These are phyloP conservation scores for Ramalina peruviana DNA, from an alignment of 495 filamentous ascomycete species.

Conservation along the genomic window DNA sequence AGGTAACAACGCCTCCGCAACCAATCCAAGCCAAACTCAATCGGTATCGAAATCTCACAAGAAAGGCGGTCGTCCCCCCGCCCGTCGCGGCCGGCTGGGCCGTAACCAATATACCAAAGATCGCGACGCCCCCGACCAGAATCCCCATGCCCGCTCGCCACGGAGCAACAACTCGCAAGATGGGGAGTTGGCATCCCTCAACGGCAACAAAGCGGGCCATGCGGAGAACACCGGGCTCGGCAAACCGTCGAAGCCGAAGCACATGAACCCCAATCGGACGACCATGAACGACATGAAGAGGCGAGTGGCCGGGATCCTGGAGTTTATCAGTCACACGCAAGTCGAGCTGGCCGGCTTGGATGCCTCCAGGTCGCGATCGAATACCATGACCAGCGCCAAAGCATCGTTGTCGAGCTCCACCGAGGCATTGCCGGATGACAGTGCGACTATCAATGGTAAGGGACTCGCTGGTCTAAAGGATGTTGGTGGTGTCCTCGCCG, in stretches of 20 bases:
- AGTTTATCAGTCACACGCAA: conserved; percentile 83
- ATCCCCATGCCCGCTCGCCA: conserved; percentile 40
- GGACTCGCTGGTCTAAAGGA: not conserved
- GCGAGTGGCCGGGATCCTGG: conserved; percentile 66
- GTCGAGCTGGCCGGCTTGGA: conserved; percentile 60
- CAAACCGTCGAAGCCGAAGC: conserved; percentile 44
- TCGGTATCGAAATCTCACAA: conserved; percentile 24
- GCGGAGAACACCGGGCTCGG: conserved; percentile 32
- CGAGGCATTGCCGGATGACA: conserved; percentile 19
- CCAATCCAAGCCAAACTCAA: not conserved
- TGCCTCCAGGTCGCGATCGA: conserved; percentile 21
- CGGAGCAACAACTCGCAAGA: conserved; percentile 34
- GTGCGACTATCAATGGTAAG: conserved; percentile 11
- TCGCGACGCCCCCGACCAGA: conserved; percentile 37
- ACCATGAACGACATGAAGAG: conserved; percentile 88
- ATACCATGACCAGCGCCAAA: conserved; percentile 19
- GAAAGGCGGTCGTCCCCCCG: conserved; percentile 53
- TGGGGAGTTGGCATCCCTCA: conserved; percentile 19
- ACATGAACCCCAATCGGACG: conserved; percentile 43
- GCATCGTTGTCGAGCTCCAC: conserved; percentile 1
- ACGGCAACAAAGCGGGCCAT: conserved; percentile 20
- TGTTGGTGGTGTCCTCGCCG: not conserved
- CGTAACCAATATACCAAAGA: conserved; percentile 82
- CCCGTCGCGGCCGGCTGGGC: conserved; percentile 53
- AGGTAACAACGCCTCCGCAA: conserved; percentile 9